These are phyloP conservation scores for Globisporangium parvum DNA, from an alignment of 352 stramenopile genomes.

Conservation along the genomic window DNA sequence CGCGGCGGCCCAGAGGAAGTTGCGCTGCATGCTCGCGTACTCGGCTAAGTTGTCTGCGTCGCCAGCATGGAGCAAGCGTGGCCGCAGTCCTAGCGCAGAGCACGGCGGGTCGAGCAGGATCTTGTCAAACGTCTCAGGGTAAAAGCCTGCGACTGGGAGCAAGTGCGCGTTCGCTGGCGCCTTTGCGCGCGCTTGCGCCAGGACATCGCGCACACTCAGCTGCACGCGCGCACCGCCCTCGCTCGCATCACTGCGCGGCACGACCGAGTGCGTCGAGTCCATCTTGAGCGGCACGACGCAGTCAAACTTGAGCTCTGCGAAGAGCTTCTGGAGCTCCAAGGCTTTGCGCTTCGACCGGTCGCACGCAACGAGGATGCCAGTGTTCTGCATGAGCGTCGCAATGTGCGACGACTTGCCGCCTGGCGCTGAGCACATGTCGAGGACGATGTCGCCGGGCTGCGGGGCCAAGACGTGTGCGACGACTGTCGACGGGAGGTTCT, in stretches of 20 bases:
- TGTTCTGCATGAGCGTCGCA: slow-evolving; percentile 88
- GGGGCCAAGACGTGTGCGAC: slow-evolving; percentile 88
- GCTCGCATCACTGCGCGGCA: slow-evolving; percentile 17
- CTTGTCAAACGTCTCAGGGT: slow-evolving; percentile 90
- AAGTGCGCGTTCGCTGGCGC: slow-evolving; percentile 53
- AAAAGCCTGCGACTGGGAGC: slow-evolving; percentile 83
- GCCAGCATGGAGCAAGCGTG: slow-evolving; percentile 84
- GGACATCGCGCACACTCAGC: slow-evolving; percentile 50
- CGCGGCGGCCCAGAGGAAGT: slow-evolving; percentile 84
- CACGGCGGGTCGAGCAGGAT: slow-evolving; percentile 92
- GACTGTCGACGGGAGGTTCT: slow-evolving; percentile 91
- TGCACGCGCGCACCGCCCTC: slow-evolving; percentile 6
- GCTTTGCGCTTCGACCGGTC: slow-evolving; percentile 91
- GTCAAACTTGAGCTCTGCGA: slow-evolving; percentile 54
- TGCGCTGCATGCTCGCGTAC: slow-evolving; percentile 84
- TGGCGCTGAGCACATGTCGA: slow-evolving; percentile 93
- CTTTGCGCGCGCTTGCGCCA: slow-evolving; percentile 39
- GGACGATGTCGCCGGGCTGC: slow-evolving; percentile 75
- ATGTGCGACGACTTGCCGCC: slow-evolving; percentile 93
- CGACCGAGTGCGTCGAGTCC: slow-evolving; percentile 87
- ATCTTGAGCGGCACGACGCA: slow-evolving; percentile 57
- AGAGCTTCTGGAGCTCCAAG: slow-evolving; percentile 70
- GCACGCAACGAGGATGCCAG: slow-evolving; percentile 78
- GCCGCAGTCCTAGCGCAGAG: slow-evolving; percentile 90
- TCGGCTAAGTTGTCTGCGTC: slow-evolving; percentile 61